Conservation (phyloP, 352 stramenopile genomes). For the Globisporangium barbulae region DNA sequence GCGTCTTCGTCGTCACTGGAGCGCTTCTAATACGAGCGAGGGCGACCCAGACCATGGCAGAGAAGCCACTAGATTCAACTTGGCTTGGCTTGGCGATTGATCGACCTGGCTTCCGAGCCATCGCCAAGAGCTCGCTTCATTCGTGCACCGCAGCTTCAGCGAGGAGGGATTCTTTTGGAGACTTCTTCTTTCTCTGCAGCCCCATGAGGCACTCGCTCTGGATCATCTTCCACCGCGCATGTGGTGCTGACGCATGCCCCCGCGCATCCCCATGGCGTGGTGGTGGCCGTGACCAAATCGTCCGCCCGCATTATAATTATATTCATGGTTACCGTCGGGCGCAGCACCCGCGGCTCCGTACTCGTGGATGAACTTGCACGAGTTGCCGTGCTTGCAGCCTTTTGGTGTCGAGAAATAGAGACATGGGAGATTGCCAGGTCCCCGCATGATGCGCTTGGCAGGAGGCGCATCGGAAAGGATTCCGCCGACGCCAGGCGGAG, state of each 20-base stretch:
- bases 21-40: conserved; percentile 5
- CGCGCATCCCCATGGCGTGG: conserved; percentile 33
- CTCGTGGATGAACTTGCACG: conserved; percentile 70
- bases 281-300: conserved; percentile 36
- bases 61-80: neutral
- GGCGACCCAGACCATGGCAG: neutral
- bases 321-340: conserved; percentile 38
- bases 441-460: conserved; percentile 47
- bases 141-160: no score
- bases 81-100: neutral
- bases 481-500: conserved; percentile 24
- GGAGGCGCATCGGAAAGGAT: conserved; percentile 35
- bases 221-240: conserved; percentile 58
- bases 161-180: neutral
- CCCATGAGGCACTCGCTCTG: neutral
- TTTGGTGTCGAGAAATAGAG: conserved; percentile 65
- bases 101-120: neutral
- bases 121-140: neutral
- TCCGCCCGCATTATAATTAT: conserved; percentile 60
- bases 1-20: neutral
- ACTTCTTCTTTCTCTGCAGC: neutral
- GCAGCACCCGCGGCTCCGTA: conserved; percentile 19
- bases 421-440: conserved; percentile 43
- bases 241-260: conserved; percentile 38
- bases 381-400: conserved; percentile 71